Base-by-base conservation (phyloP, 2,329 filamentous ascomycete genomes). In the Cladobotryum protrusum region DNA sequence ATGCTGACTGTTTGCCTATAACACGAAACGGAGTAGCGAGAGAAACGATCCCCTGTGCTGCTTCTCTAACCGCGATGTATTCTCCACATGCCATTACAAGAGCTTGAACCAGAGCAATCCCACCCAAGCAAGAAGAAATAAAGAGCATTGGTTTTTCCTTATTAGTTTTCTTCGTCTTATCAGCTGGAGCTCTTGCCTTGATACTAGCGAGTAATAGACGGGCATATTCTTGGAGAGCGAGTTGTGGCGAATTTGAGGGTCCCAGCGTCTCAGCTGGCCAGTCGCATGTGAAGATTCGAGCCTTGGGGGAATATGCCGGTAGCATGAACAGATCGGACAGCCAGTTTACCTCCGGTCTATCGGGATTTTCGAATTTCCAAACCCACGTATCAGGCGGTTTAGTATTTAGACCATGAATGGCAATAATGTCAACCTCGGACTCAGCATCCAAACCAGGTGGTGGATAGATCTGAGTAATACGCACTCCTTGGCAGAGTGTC, bases 331-430 rank as follows among this genome's bases (percentile, higher is more conserved):
- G 45, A 41, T 59, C 47, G n/a, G 40, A 39, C 24, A 65, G 56
- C 61, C 60, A 65, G 48, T 63, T 62, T 15, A 61, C 57, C 20
- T 19, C 24, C 9, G n/a, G n/a, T 41, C 44, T 47, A 11, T 32
- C 6, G 14, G 14, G 14, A 5, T 7, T 37, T 13, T 37, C 35
- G 3, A 17, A 17, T 20, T 19, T 42, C 40, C 40, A 42, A 14
- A 14, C 7, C 40, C 40, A 42, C 15, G 40, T 42, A 42, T 42
- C 40, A 9, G 17, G 40, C 40, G 87, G 87, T 64, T 80, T 79
- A 61, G 82, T 78, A 2, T 89, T 89, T 71, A 90, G 91, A 57
- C 77, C 74, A 53, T 74, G 72, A 5, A 18, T n/a, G 9, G 33
- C 41, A 39, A 45, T 8, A 89, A 89, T 42, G 11, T 42, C 40